Evolutionary conservation across 768 basidiomycete species (phyloP).

Genomic region (Panaeolus papilionaceus): DNA sequence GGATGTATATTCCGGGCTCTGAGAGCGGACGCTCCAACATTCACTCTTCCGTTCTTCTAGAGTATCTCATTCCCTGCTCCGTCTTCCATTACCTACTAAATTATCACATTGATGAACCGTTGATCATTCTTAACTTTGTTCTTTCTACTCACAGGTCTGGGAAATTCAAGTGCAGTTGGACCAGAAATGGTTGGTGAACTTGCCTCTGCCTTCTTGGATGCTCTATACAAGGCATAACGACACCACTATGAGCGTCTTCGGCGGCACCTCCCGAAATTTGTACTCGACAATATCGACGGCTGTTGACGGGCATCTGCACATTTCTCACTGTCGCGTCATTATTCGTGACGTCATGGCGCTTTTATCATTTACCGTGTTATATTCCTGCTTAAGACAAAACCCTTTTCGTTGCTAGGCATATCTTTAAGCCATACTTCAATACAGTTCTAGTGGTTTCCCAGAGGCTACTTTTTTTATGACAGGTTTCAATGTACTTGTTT

Average conservation of each 20-base stretch:
- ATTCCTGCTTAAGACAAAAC: neutral
- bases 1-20: no score
- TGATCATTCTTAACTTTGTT: neutral
- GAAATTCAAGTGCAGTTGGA: slow-evolving; percentile 82
- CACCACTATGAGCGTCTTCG: neutral
- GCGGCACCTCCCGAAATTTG: neutral
- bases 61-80: neutral
- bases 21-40: no score
- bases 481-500: neutral
- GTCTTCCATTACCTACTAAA: neutral
- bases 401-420: neutral
- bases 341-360: neutral
- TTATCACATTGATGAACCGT: neutral
- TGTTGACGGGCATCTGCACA: neutral
- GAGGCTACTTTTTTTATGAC: neutral
- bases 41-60: neutral
- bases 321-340: neutral
- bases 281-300: neutral
- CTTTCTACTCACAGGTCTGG: slow-evolving; percentile 61
- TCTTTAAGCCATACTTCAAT: slow-evolving; percentile 1
- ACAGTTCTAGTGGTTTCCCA: neutral
- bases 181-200: slow-evolving; percentile 80
- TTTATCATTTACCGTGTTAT: neutral
- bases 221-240: slow-evolving; percentile 75
- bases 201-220: slow-evolving; percentile 82